Conservation (phyloP, 441 rosid species). For the Adansonia gregorii region DNA sequence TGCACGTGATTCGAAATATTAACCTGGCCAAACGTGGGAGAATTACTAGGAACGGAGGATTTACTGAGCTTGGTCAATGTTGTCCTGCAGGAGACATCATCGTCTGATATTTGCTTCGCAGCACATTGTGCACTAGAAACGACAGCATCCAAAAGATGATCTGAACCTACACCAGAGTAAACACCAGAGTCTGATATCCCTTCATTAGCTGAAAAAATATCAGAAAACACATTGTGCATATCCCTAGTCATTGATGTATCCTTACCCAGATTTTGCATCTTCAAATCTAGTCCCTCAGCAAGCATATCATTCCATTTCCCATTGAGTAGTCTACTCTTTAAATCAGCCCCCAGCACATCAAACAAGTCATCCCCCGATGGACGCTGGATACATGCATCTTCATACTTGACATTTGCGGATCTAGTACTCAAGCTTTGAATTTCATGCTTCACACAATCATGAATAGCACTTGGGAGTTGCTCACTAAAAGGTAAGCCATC, state of each 20-base stretch:
- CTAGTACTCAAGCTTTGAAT: constrained; percentile 37
- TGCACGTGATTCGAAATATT: constrained; percentile 45
- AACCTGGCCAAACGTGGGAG: constrained; percentile 38
- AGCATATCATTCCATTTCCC: constrained; percentile 41
- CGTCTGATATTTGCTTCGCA: constrained; percentile 74
- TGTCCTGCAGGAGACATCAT: constrained; percentile 67
- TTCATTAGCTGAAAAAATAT: constrained; percentile 41
- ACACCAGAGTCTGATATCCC: constrained; percentile 40
- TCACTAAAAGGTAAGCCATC: constrained; percentile 33
- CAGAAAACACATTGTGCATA: constrained; percentile 44
- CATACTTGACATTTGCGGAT: constrained; percentile 31
- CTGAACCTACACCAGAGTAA: constrained; percentile 45
- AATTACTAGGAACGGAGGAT: constrained; percentile 56
- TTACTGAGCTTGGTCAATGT: constrained; percentile 67
- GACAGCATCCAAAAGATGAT: constrained; percentile 94
- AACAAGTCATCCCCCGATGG: constrained; percentile 72
- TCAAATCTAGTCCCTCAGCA: constrained; percentile 32
- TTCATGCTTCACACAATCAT: constrained; percentile 35
- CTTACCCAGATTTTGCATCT: constrained; percentile 41
- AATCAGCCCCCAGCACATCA: constrained; percentile 78
- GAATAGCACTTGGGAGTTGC: constrained; percentile 28
- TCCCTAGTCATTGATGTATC: constrained; percentile 43
- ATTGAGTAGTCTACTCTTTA: constrained; percentile 56
- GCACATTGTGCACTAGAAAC: constrained; percentile 64
- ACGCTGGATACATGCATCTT: constrained; percentile 44